phyloP scores from a whole-genome alignment of 176 grass and related monocot genomes.

The Avena atlantica region DNA sequence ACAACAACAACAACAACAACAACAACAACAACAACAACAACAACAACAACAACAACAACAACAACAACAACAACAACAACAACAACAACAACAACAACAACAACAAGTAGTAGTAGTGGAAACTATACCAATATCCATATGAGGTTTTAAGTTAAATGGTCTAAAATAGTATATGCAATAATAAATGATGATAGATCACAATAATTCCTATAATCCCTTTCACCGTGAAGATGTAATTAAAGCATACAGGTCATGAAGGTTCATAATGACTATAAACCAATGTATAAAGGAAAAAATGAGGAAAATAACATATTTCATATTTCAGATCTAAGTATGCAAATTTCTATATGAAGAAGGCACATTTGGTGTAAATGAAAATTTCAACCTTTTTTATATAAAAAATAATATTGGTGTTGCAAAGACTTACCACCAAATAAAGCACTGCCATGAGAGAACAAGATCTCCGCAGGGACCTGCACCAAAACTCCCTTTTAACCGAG shows the following conservation, averaged over 20 bases:
- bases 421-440: constrained; percentile 83
- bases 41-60: no score
- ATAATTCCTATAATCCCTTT: background rate
- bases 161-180: background rate
- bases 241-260: background rate
- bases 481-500: constrained; percentile 11
- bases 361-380: background rate
- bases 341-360: background rate
- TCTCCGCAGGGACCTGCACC: constrained; percentile 67
- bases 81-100: no score
- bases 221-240: background rate
- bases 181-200: background rate
- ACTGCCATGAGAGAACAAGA: constrained; percentile 82
- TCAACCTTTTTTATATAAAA: background rate
- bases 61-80: no score
- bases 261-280: background rate
- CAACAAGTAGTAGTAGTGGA: no score
- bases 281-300: background rate
- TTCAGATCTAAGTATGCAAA: background rate
- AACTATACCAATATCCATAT: background rate
- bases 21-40: no score
- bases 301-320: background rate
- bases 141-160: background rate
- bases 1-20: no score
- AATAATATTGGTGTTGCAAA: background rate